phyloP scores from a whole-genome alignment of 2,329 filamentous ascomycete species.

The Colletotrichum endophyticum region DNA sequence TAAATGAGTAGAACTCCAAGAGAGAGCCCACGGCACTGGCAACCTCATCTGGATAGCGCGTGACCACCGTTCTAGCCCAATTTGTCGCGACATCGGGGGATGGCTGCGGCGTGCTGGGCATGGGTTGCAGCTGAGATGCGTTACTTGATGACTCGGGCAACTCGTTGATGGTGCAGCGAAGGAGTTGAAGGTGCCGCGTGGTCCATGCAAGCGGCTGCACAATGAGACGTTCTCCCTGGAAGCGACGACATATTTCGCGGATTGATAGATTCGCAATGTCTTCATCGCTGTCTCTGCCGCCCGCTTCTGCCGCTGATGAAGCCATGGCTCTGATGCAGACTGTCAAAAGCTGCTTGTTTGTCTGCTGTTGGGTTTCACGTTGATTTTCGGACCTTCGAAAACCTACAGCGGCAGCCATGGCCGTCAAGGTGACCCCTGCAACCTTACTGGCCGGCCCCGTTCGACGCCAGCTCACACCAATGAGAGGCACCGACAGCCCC shows the following conservation, averaged over 20 bases:
- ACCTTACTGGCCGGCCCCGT: background rate
- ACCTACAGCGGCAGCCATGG: background rate
- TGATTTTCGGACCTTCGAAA: background rate
- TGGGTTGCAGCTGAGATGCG: background rate
- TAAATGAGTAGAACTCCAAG: background rate
- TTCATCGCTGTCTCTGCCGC: background rate
- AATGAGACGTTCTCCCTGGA: background rate
- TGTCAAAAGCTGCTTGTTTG: background rate
- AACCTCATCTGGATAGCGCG: background rate
- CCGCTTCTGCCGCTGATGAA: background rate
- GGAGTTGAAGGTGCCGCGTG: background rate
- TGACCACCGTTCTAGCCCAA: background rate
- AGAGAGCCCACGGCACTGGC: background rate
- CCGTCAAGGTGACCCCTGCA: background rate
- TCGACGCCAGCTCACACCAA: background rate
- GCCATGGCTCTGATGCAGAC: background rate
- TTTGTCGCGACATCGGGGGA: background rate
- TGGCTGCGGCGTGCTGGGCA: background rate
- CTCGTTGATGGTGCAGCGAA: background rate
- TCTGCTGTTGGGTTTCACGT: background rate
- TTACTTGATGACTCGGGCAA: background rate
- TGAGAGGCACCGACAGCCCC: background rate
- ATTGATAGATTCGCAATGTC: background rate
- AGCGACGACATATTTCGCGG: background rate
- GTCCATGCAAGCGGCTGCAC: background rate